Conservation (phyloP, 208 protist species). For the Porcisia hertigi region DNA sequence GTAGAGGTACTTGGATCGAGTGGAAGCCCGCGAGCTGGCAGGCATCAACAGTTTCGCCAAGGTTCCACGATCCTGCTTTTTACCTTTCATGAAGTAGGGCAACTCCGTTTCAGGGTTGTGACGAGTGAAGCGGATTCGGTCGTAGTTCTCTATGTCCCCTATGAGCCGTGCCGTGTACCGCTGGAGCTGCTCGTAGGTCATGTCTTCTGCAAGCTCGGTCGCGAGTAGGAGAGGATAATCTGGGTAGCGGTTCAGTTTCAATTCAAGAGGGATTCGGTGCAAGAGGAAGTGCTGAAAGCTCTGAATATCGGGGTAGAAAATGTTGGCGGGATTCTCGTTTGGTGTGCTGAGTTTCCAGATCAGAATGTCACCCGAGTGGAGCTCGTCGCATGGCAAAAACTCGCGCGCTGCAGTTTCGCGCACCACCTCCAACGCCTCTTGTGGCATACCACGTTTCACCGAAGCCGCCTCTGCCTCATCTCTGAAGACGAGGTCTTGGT, state of each 20-base stretch:
- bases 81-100: conserved; percentile 90
- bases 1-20: conserved; percentile 71
- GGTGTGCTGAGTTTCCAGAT: conserved; percentile 58
- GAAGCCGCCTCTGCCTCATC: conserved; percentile 20
- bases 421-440: conserved; percentile 37
- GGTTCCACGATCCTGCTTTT: conserved; percentile 64
- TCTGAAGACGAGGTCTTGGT: conserved; percentile 22
- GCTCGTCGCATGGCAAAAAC: conserved; percentile 44
- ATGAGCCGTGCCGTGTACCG: conserved; percentile 79
- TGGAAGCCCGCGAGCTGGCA: conserved; percentile 37
- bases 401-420: conserved; percentile 50
- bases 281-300: conserved; percentile 83
- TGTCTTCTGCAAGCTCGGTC: conserved; percentile 74
- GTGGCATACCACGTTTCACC: conserved; percentile 20
- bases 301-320: conserved; percentile 83
- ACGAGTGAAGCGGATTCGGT: conserved; percentile 85
- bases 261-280: conserved; percentile 68
- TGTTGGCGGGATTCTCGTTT: conserved; percentile 46
- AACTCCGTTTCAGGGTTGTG: conserved; percentile 85
- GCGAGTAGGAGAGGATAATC: conserved; percentile 66
- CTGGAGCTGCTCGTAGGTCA: conserved; percentile 91
- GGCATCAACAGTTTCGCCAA: conserved; percentile 76
- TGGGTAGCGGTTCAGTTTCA: conserved; percentile 71
- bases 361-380: conserved; percentile 69
- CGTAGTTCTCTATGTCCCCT: conserved; percentile 65